Conservation (phyloP, 371 early-diverging fungal genomes). For the Mucor sp. region DNA sequence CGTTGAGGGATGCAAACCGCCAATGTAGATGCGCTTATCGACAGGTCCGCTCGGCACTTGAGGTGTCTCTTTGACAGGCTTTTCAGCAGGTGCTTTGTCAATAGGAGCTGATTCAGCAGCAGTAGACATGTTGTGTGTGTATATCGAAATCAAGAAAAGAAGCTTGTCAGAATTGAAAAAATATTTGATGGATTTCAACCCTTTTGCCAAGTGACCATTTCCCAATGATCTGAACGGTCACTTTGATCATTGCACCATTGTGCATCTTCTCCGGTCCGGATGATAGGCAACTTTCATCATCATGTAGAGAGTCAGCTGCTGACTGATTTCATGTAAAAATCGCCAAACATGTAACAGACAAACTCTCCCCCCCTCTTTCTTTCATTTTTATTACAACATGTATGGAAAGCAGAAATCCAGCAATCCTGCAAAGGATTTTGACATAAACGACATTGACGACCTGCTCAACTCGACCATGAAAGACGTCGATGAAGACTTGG, state of each 20-base stretch:
- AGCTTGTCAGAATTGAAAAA: background rate
- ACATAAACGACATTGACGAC: constrained; percentile 18
- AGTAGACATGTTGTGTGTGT: background rate
- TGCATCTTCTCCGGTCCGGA: no score
- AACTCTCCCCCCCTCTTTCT: background rate
- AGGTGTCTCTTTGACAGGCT: background rate
- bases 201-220: background rate
- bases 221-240: background rate
- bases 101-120: background rate
- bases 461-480: constrained; percentile 21
- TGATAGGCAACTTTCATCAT: no score
- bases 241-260: background rate
- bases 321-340: background rate
- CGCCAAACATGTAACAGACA: background rate
- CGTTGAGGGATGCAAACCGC: constrained; percentile 69
- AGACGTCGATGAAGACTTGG: constrained; percentile 36
- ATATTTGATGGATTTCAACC: background rate
- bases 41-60: constrained; percentile 17
- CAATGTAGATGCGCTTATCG: constrained; percentile 73
- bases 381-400: background rate
- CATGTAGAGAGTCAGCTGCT: background rate
- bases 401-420: background rate
- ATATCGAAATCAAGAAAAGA: background rate
- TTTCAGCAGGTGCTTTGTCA: background rate
- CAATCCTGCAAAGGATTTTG: constrained; percentile 16